phyloP scores from a whole-genome alignment of 495 filamentous ascomycete species.

The Daldinia caldariorum region DNA sequence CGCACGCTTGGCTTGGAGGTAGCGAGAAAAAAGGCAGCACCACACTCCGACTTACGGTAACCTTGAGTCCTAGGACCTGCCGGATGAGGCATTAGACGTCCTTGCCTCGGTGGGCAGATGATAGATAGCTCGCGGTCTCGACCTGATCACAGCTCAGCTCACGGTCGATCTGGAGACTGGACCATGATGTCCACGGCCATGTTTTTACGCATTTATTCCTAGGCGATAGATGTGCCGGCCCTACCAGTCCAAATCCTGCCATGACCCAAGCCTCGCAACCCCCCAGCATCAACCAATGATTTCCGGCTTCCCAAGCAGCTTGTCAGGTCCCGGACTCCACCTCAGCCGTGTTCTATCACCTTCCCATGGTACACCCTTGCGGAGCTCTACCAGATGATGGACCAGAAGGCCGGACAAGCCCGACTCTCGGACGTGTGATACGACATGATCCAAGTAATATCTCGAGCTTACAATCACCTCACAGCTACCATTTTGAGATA shows the following conservation, averaged over 20 bases:
- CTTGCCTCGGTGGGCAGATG: conserved; percentile 32
- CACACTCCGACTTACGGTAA: conserved; percentile 26
- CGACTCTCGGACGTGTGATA: conserved; percentile 39
- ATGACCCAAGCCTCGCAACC: conserved; percentile 33
- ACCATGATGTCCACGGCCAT: conserved; percentile 21
- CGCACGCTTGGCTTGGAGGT: conserved; percentile 26
- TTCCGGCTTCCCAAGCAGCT: conserved; percentile 44
- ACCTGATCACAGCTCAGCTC: conserved; percentile 36
- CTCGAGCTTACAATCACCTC: conserved; percentile 34
- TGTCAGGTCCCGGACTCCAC: conserved; percentile 45
- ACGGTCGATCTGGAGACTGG: conserved; percentile 29
- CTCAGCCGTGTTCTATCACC: conserved; percentile 36
- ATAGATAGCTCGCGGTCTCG: conserved; percentile 36
- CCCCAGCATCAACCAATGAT: conserved; percentile 34
- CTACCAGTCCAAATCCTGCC: conserved; percentile 26
- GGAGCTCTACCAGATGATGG: conserved; percentile 20
- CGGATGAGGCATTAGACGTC: conserved; percentile 39
- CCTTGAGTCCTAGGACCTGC: conserved; percentile 38
- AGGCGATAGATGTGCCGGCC: conserved; percentile 32
- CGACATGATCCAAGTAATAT: conserved; percentile 31
- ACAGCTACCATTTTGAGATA: conserved; percentile 42
- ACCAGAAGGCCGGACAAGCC: conserved; percentile 34
- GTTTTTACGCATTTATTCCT: background rate
- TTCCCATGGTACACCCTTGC: conserved; percentile 32
- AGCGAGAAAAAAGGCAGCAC: conserved; percentile 17